These are phyloP conservation scores for Botryosphaeria dothidea DNA, from an alignment of 2,329 filamentous ascomycete species.

Conservation along the genomic window DNA sequence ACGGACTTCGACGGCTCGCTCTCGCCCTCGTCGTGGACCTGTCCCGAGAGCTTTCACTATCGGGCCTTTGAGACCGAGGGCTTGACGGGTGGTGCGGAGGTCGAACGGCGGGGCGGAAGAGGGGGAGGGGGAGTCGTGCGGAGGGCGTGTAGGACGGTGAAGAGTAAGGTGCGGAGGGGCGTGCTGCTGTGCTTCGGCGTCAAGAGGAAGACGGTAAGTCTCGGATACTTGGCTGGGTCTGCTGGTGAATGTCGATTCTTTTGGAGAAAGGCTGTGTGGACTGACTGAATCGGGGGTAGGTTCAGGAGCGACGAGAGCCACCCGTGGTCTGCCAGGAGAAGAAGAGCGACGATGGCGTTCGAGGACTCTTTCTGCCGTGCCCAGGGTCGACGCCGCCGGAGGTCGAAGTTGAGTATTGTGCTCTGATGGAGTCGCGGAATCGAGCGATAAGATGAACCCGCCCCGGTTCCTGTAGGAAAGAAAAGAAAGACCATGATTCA, in stretches of 20 bases:
- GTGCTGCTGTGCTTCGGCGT: background rate
- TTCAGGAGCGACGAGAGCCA: background rate
- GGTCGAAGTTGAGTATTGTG: background rate
- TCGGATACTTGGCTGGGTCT: background rate
- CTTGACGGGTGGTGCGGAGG: background rate
- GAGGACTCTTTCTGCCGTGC: background rate
- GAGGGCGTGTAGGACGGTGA: background rate
- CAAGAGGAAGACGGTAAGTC: background rate
- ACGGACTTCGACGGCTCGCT: background rate
- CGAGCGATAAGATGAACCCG: background rate
- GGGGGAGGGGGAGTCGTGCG: background rate
- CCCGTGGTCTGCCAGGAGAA: background rate
- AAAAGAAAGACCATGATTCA: background rate
- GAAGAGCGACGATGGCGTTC: background rate
- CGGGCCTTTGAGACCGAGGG: background rate
- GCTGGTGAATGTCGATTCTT: background rate
- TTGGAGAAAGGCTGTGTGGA: too few species aligned
- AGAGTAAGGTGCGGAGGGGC: background rate
- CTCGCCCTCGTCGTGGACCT: background rate
- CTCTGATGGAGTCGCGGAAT: background rate
- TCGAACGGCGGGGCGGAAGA: background rate
- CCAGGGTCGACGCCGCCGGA: background rate
- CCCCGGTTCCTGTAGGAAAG: too few species aligned
- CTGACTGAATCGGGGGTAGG: too few species aligned
- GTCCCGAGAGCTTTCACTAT: background rate